Evolutionary conservation across 1,139 yeast species (phyloP).

Genomic region (Magnusiomyces clavatus): DNA sequence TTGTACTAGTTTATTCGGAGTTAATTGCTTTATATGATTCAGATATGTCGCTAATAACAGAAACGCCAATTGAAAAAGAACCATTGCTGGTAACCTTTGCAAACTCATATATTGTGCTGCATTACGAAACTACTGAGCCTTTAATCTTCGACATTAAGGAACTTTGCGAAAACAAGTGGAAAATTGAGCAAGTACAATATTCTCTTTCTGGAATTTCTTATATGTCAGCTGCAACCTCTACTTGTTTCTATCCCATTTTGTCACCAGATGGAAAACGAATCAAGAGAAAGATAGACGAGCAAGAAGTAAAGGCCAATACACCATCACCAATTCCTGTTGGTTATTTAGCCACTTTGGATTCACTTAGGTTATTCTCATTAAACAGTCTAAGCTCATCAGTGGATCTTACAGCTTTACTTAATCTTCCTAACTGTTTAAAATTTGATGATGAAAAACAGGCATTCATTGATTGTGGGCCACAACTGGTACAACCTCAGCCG

Average conservation of each 20-base stretch:
- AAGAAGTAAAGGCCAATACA: neutral
- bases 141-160: constrained; percentile 5
- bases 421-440: constrained; percentile 1
- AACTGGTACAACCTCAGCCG: too few relatives aligned
- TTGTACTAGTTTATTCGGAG: constrained; percentile 48
- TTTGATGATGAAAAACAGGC: neutral
- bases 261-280: neutral
- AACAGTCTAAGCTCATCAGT: neutral
- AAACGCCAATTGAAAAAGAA: neutral
- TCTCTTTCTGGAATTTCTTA: too few relatives aligned
- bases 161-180: too few relatives aligned
- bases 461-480: neutral
- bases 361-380: too few relatives aligned
- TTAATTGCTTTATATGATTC: neutral
- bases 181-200: too few relatives aligned
- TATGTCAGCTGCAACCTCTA: neutral
- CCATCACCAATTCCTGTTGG: too few relatives aligned
- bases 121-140: constrained; percentile 4
- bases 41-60: neutral
- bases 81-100: constrained; percentile 10
- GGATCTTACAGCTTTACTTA: neutral
- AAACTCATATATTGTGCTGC: constrained; percentile 7
- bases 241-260: neutral
- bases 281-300: neutral
- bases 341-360: too few relatives aligned